Evolutionary conservation across 2,329 filamentous ascomycete species (phyloP).

Genomic region (Diplodia intermedia): DNA sequence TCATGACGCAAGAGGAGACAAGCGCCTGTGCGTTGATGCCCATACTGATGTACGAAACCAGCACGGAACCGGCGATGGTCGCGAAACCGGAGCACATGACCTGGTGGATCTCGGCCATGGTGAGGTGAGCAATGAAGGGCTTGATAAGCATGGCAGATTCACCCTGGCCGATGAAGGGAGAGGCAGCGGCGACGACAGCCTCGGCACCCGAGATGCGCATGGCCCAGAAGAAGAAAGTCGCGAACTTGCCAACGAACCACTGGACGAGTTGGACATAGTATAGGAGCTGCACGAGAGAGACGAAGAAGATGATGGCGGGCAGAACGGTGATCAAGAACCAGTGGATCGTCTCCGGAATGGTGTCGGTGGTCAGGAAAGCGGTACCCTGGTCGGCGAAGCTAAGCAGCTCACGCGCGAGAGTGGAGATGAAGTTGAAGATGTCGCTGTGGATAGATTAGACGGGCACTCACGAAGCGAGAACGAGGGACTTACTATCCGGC

Average conservation of each 20-base stretch:
- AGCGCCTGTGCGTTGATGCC: constrained; percentile 85
- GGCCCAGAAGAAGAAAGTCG: constrained; percentile 88
- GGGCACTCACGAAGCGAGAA: too few relatives aligned
- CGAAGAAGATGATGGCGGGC: constrained; percentile 96
- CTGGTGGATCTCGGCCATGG: constrained; percentile 87
- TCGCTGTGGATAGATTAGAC: constrained; percentile 56
- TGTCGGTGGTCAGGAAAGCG: constrained; percentile 67
- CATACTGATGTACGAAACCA: constrained; percentile 84
- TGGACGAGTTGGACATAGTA: constrained; percentile 83
- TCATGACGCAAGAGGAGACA: constrained; percentile 94
- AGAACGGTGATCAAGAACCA: constrained; percentile 82
- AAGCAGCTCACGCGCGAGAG: constrained; percentile 74
- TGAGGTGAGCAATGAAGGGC: constrained; percentile 85
- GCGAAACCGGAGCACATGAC: constrained; percentile 92
- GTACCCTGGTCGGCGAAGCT: constrained; percentile 78
- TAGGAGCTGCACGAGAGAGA: constrained; percentile 85
- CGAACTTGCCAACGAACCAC: constrained; percentile 89
- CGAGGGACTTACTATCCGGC: constrained; percentile 63
- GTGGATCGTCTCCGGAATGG: constrained; percentile 49
- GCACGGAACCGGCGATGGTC: constrained; percentile 86
- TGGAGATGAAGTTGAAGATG: constrained; percentile 89
- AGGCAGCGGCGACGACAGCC: constrained; percentile 90
- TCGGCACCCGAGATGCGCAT: constrained; percentile 88
- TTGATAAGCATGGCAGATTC: constrained; percentile 92
- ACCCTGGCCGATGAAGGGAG: constrained; percentile 92